phyloP scores from a whole-genome alignment of 2,329 filamentous ascomycete species.

The Colletotrichum higginsianum region DNA sequence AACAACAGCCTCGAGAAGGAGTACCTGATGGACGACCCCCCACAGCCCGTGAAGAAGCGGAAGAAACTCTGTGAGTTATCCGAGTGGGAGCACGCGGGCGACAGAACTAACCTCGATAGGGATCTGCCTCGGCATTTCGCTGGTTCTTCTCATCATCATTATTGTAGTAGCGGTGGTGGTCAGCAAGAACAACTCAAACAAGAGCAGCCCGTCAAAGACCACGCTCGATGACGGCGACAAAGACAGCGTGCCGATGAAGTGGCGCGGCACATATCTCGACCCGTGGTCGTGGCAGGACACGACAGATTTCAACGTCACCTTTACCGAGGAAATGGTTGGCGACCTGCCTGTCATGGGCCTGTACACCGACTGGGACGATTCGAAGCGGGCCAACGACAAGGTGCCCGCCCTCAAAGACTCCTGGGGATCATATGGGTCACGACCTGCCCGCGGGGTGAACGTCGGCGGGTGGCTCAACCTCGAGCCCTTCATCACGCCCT shows the following conservation, averaged over 20 bases:
- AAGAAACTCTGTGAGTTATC: constrained; percentile 73
- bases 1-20: constrained; percentile 66
- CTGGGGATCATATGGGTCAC: constrained; percentile 83
- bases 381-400: constrained; percentile 80
- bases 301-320: constrained; percentile 92
- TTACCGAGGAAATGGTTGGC: constrained; percentile 87
- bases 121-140: constrained; percentile 68
- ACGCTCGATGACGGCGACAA: constrained; percentile 67
- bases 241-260: constrained; percentile 73
- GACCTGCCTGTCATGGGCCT: constrained; percentile 93
- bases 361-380: constrained; percentile 88
- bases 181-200: constrained; percentile 69
- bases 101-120: constrained; percentile 53
- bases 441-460: constrained; percentile 90
- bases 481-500: constrained; percentile 96
- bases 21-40: constrained; percentile 60
- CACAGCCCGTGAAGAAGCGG: constrained; percentile 63
- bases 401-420: constrained; percentile 82
- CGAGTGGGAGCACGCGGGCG: constrained; percentile 43
- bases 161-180: constrained; percentile 77
- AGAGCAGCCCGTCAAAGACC: constrained; percentile 49
- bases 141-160: constrained; percentile 75
- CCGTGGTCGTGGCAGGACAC: constrained; percentile 95
- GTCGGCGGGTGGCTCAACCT: constrained; percentile 94
- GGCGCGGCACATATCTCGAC: constrained; percentile 84